Base-by-base conservation (phyloP, 331 rosid genomes). In the Malus hybrid region DNA sequence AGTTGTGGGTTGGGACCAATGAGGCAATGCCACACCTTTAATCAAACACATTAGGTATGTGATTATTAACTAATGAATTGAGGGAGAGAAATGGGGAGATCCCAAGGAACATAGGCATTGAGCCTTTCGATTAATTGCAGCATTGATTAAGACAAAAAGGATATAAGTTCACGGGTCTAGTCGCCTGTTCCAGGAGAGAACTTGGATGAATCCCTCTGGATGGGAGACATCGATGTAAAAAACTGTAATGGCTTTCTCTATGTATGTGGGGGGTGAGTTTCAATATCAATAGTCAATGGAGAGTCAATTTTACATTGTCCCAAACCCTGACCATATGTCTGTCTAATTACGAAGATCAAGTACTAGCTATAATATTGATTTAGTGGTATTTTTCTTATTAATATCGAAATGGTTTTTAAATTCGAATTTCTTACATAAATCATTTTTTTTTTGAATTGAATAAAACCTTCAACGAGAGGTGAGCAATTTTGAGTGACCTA, bases 101-200 rank as follows among this genome's bases (percentile, higher is more conserved):
- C 87, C 85, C 86, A 67, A 54, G 57, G 81, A 77, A 84, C 70
- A 65, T 14, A 81, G 59, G 81, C 84, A 83, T 83, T 34, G 88
- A 84, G 86, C 90, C 83, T 27, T 52, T 80, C 14, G 63, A 77
- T 65, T 64, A 31, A 36, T 22, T 9, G 54, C 4, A 64, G 78
- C 33, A 32, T 78, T 70, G 78, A 80, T 76, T 59, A 80, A 78
- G 84, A 84, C 76, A 80, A 85, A 71, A 81, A 79, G 76, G 55
- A 79, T 85, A 86, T 54, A 65, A 70, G 78, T 75, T 86, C 78
- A 76, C 86, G 90, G 83, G 73, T 69, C 56, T 31, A 77, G 75
- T 79, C 64, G 69, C 82, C 80, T 71, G 66, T 73, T 74, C 32
- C 71, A 54, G 83, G 80, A 80, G 76, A 67, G 77, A 67, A 87